Evolutionary conservation across 2,329 filamentous ascomycete genomes (phyloP).

Genomic region (Ramularia collo-cygni): DNA sequence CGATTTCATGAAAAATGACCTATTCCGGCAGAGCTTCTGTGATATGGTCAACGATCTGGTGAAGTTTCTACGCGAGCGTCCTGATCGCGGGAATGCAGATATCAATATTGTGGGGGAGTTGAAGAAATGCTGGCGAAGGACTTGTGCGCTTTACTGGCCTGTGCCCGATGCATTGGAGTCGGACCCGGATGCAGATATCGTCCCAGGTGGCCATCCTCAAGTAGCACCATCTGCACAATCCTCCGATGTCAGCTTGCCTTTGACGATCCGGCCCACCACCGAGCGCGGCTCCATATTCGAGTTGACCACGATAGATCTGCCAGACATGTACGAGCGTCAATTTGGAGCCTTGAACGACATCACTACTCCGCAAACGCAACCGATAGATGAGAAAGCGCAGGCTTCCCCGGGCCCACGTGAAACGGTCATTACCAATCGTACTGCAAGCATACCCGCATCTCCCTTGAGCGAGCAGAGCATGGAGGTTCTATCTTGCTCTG

Average conservation of each 20-base stretch:
- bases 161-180: constrained; percentile 51
- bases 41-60: constrained; percentile 64
- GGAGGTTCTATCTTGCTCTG: constrained; percentile 54
- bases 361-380: too few species aligned
- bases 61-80: constrained; percentile 44
- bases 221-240: constrained; percentile 10
- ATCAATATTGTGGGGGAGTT: constrained; percentile 87
- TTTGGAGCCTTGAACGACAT: too few species aligned
- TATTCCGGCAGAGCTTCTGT: constrained; percentile 72
- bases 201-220: constrained; percentile 58
- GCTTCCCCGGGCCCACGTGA: not conserved
- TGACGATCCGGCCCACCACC: constrained; percentile 18
- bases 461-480: constrained; percentile 46
- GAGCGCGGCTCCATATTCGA: constrained; percentile 18
- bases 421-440: constrained; percentile 17
- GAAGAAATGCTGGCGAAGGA: constrained; percentile 94
- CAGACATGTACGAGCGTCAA: constrained; percentile 5
- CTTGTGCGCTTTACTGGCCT: constrained; percentile 87
- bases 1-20: constrained; percentile 75
- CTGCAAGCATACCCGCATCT: constrained; percentile 35
- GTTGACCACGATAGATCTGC: constrained; percentile 18
- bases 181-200: constrained; percentile 59
- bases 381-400: too few species aligned
- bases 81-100: constrained; percentile 52
- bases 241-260: constrained; percentile 12